Base-by-base conservation (phyloP, 768 basidiomycete species). In the Russula foetens region DNA sequence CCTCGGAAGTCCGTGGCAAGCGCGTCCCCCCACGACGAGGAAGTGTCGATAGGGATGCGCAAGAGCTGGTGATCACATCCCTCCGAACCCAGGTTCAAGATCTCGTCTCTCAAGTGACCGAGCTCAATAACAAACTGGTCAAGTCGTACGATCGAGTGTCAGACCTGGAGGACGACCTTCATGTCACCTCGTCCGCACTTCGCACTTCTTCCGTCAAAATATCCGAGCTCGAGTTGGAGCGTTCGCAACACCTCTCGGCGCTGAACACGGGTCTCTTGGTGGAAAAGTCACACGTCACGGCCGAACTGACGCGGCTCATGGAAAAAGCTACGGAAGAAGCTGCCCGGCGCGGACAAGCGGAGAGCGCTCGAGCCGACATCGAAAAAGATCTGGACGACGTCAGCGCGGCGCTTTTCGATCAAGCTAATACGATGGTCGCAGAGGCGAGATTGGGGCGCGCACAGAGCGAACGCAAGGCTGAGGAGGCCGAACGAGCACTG, bases 361-460 rank as follows among this genome's bases (percentile, higher is more conserved):
- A 96, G 72, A 83, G 77, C 52, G 93, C 92, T 5, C 82, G 86
- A 35, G 76, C 71, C 0, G 84, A 84, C 64, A 96, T 99, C 53
- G 96, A 99, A 76, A 84, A 88, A 74, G 96, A 99, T 62, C 77
- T 99, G 53, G 94, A 97, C 70, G 92, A 96, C 71, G 84, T 99
- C 62, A 93, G 93, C 63, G 92, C 93, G 17, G 82, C 76, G 50
- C 76, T 99, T 19, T 99, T 99, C 69, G 81, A 83, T 53, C 88
- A 97, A 73, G 96, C 96, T 7, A 98, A 99, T 71, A 86, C 81
- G 7, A 99, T 99, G 97, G 96, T 98, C n/a, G 92, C 91, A 0
- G 89, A 92, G 70, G 96, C 95, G 23, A 82, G 94, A 17, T 79
- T 85, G 61, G 75, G 71, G 17, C 75, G 79, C 38, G 85, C 87